A percentile compares a stretch with the other conserved stretches of the same genome.
Conservation (phyloP, 2,329 filamentous ascomycete species). For the Pseudogymnoascus pannorum region DNA sequence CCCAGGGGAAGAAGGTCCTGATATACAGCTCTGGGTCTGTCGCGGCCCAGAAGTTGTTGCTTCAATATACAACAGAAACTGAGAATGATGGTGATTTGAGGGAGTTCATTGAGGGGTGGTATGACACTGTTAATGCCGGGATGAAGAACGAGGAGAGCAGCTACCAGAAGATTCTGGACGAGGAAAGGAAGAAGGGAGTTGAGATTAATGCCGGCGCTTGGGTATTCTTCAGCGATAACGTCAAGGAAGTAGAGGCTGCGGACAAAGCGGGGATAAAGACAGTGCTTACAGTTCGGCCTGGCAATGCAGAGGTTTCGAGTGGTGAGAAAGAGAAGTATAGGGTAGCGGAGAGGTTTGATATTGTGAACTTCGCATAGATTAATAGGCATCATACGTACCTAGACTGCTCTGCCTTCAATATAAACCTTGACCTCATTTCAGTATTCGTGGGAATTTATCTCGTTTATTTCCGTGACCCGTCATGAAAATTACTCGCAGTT, state of each 20-base stretch:
- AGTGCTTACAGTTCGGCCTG: conserved; percentile 57
- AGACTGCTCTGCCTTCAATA: neutral
- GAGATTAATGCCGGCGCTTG: conserved; percentile 45
- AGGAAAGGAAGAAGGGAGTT: conserved; percentile 22
- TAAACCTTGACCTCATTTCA: neutral
- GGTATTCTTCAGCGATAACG: conserved; percentile 77
- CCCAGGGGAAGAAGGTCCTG: conserved; percentile 46
- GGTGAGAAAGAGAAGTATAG: conserved; percentile 33
- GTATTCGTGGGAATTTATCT: no score
- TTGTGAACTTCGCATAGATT: neutral
- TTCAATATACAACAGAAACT: conserved; percentile 54
- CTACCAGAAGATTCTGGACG: conserved; percentile 42
- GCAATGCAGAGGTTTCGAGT: conserved; percentile 56
- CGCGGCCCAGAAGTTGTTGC: conserved; percentile 72
- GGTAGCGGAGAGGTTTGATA: conserved; percentile 25
- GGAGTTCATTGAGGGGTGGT: conserved; percentile 56
- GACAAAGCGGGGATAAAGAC: conserved; percentile 55
- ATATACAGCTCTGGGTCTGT: conserved; percentile 82
- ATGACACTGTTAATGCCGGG: conserved; percentile 75
- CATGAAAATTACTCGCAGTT: no score
- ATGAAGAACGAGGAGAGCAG: conserved; percentile 61
- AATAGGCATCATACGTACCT: neutral
- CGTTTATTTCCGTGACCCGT: no score
- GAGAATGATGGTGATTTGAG: conserved; percentile 49
- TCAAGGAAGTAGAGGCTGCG: conserved; percentile 60